phyloP scores from a whole-genome alignment of 139 green algal genomes.

The Picocystis salinarum region DNA sequence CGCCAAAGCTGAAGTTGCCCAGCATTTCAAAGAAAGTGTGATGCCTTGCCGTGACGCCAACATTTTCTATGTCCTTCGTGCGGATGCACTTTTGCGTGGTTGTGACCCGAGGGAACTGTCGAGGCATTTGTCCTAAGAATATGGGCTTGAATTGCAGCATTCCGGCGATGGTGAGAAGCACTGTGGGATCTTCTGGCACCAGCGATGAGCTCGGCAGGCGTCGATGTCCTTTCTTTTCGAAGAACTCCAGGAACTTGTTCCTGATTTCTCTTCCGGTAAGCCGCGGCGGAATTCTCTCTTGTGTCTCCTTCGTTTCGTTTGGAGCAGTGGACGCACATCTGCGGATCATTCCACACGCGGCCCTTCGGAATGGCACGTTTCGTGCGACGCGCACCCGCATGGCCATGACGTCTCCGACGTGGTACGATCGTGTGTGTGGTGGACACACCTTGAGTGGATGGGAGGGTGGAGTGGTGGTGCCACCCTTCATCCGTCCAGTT shows the following conservation, averaged over 20 bases:
- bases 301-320: background rate
- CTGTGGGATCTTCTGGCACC: constrained; percentile 74
- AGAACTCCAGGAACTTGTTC: constrained; percentile 68
- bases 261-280: constrained; percentile 49
- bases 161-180: constrained; percentile 53
- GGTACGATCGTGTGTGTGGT: too few species aligned
- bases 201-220: constrained; percentile 59
- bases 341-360: too few species aligned
- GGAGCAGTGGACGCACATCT: too few species aligned
- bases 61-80: constrained; percentile 93
- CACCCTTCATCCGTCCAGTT: too few species aligned
- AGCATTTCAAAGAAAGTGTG: constrained; percentile 97
- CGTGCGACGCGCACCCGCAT: too few species aligned
- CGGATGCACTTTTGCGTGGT: constrained; percentile 88
- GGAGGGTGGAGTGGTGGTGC: too few species aligned
- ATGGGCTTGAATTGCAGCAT: constrained; percentile 96
- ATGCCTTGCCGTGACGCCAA: constrained; percentile 76
- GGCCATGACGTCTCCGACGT: too few species aligned
- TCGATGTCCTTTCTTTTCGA: constrained; percentile 42
- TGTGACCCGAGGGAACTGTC: constrained; percentile 44
- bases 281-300: background rate
- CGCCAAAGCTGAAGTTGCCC: constrained; percentile 88
- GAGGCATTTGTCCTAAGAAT: constrained; percentile 65
- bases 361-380: too few species aligned
- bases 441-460: too few species aligned